Percentiles rank a stretch among this genome's conserved stretches.
Conservation (phyloP, 148 eudicot species). For the Hydrangea macrophylla region DNA sequence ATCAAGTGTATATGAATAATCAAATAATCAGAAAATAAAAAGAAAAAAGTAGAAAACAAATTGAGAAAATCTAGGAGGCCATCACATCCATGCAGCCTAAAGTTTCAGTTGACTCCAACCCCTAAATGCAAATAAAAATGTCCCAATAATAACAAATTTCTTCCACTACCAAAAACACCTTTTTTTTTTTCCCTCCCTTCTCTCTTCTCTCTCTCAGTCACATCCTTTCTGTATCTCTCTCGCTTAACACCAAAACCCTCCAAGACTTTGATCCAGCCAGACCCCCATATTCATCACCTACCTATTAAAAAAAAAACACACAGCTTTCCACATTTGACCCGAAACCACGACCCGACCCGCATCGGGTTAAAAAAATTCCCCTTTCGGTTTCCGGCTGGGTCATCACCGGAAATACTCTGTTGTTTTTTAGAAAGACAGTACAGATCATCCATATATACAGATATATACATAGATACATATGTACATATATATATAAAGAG, state of each 20-base stretch:
- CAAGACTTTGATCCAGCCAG: background rate
- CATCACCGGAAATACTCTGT: background rate
- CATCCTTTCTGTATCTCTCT: background rate
- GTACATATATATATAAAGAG: background rate
- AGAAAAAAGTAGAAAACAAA: background rate
- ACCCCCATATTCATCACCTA: constrained; percentile 14
- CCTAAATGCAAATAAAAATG: background rate
- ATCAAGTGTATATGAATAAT: background rate
- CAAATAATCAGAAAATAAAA: background rate
- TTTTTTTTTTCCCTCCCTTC: background rate
- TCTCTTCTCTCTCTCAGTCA: background rate
- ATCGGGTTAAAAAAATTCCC: background rate
- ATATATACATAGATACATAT: background rate
- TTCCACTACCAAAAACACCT: background rate
- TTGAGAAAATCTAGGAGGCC: constrained; percentile 8
- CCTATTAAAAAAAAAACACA: no score
- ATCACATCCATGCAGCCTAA: constrained; percentile 22
- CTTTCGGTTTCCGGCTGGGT: background rate
- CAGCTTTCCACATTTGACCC: constrained; percentile 19
- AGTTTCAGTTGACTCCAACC: constrained; percentile 19
- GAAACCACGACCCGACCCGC: background rate
- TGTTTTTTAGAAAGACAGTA: background rate
- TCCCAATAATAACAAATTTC: constrained; percentile 7
- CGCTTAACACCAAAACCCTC: constrained; percentile 14
- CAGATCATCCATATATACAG: background rate